Base-by-base conservation (phyloP, 805 yeast species). In the Yarrowia osloensis region DNA sequence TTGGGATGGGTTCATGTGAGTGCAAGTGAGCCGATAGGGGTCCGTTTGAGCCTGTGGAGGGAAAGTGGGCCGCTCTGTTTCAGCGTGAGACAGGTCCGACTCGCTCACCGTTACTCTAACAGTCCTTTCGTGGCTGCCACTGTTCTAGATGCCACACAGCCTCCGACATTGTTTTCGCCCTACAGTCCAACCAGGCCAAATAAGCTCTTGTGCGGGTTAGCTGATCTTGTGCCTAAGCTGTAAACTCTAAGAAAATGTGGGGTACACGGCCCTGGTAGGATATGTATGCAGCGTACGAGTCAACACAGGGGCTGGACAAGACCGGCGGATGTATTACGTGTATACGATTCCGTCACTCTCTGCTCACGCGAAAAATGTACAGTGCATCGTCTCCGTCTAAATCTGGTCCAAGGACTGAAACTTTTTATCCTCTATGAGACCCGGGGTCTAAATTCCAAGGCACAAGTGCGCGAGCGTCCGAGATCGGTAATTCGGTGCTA, bases 121-220 rank as follows among this genome's bases (percentile, higher is more conserved):
- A 35, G 4, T 15, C 13, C 1, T 33, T 33, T 33, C 15, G 39
- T 35, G 39, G 39, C 39, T 35, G n/a, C 39, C 19, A 17, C 19
- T 35, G 39, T 35, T 44, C 29, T 42, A 44, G 29, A 44, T 44
- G 35, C 42, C 17, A 35, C 39, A 35, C 39, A 35, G 39, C 39
- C 39, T 35, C 39, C 21, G 40, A 17, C 5, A 35, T 35, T 35
- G 13, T 35, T 35, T 15, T 35, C n/a, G n/a, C n/a, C n/a, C n/a
- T n/a, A n/a, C n/a, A n/a, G n/a, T n/a, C n/a, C n/a, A n/a, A n/a
- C n/a, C n/a, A n/a, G n/a, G n/a, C n/a, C n/a, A 33, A 46, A 28
- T 50, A 50, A 50, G 26, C 55, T 50, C 55, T 49, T 26, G 39
- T 54, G 61, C 61, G 61, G 61, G 61, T 54, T 54, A 54, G 61